phyloP scores from a whole-genome alignment of 2,329 filamentous ascomycete species.

The Gremmenia infestans region DNA sequence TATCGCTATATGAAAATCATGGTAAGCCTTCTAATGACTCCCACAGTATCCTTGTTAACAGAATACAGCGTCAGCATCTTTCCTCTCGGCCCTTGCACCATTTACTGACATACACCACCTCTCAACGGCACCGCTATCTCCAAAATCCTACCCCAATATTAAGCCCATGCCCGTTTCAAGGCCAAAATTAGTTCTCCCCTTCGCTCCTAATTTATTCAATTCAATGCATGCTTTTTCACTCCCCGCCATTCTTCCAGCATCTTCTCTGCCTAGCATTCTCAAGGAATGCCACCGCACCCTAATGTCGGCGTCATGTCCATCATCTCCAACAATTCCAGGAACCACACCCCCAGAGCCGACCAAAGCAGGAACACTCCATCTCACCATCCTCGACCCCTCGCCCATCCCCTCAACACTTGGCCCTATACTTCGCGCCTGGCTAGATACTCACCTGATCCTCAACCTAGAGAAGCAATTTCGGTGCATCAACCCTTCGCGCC shows the following conservation, averaged over 20 bases:
- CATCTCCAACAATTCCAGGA: constrained; percentile 2
- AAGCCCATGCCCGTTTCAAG: constrained; percentile 31
- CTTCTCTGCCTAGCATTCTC: constrained; percentile 52
- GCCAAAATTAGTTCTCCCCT: constrained; percentile 35
- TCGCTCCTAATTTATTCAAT: constrained; percentile 38
- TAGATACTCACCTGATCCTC: constrained; percentile 54
- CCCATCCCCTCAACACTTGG: constrained; percentile 53
- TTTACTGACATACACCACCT: constrained; percentile 41
- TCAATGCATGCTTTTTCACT: constrained; percentile 50
- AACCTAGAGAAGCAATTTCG: constrained; percentile 55
- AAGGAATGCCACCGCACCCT: constrained; percentile 53
- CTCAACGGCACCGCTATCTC: constrained; percentile 34
- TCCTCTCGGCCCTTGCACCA: constrained; percentile 28
- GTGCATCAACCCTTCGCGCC: constrained; percentile 53
- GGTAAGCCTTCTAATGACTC: constrained; percentile 16
- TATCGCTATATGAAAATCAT: constrained; percentile 30
- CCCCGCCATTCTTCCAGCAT: constrained; percentile 50
- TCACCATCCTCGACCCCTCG: constrained; percentile 58
- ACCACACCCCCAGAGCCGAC: background rate
- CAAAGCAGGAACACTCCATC: constrained; percentile 46
- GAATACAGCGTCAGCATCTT: constrained; percentile 25
- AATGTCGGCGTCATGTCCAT: constrained; percentile 29
- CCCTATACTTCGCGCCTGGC: constrained; percentile 53
- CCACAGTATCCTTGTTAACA: background rate
- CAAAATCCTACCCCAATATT: constrained; percentile 32